Evolutionary conservation across 1,284 basidiomycete species (phyloP), one percentile per base, ranked within the genome.

Genomic region (Mycena citricolor): DNA sequence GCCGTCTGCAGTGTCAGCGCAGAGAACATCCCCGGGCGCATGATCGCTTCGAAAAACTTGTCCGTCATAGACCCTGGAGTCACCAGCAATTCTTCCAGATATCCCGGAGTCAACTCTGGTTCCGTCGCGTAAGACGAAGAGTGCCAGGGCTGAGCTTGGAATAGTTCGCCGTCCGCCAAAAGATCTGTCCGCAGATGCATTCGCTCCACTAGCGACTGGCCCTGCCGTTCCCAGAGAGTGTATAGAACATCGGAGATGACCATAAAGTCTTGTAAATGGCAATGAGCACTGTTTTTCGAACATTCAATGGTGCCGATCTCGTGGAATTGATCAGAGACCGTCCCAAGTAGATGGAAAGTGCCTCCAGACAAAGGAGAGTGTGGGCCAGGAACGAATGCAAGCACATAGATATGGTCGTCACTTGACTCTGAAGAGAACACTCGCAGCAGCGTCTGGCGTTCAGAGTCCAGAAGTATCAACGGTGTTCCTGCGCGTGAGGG

Each of bases 1-100:
- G 90, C 91, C 7, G 79, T 83, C 39, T 79, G 78, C 28, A 97
- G 76, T 6, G 90, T 90, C 26, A 86, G 66, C 1, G 79, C 71
- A 4, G 94, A 94, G 66, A 95, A 97, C 40, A 90, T 76, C 16
- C 90, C 90, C 0, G 94, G 93, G 31, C 83, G 76, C 71, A 94
- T 81, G 49, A 95, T 76, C 35, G 86, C 89, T 42, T 82, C 74
- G 57, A 93, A 75, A 64, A 93, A 94, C 47, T 83, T 84, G 46
- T 84, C 81, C 1, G 85, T 68, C 68, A 91, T 67, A 1, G 89
- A 87, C n/a, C 76, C 86, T 34, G 77, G 75, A 29, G 74, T 71
- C 45, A 85, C 69, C 43, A 94, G 75, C 37, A 87, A 73, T 55
- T 91, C 86, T 60, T 94, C 91, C 49, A 95, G 81, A 64, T 88